Evolutionary conservation across 163 green algal genomes (phyloP).

Genomic region (Volvox carteri): DNA sequence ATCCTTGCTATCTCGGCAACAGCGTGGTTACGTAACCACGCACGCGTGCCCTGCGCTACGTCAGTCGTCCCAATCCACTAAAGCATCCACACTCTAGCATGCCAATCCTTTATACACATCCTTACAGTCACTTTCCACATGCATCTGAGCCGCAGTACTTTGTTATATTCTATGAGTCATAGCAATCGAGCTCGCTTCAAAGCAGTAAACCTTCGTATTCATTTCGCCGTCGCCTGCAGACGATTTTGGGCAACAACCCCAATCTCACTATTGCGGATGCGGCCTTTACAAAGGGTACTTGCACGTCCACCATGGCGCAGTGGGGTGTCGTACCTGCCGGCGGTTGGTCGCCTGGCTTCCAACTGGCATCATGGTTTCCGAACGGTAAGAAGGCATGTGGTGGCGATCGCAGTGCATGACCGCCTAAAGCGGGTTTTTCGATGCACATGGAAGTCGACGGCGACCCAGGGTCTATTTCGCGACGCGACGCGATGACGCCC

Average conservation of each 20-base stretch:
- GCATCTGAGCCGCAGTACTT: too few species aligned
- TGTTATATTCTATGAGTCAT: too few species aligned
- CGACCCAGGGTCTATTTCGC: too few species aligned
- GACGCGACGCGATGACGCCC: background rate
- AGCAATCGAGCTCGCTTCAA: too few species aligned
- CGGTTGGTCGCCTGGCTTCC: background rate
- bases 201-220: background rate
- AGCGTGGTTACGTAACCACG: background rate
- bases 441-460: background rate
- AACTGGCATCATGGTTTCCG: background rate
- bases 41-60: too few species aligned
- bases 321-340: conserved; percentile 9
- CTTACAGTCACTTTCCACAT: too few species aligned
- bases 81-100: too few species aligned
- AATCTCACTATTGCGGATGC: conserved; percentile 8
- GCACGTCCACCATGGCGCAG: background rate
- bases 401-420: background rate
- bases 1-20: background rate
- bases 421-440: background rate
- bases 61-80: too few species aligned
- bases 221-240: background rate
- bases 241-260: conserved; percentile 18
- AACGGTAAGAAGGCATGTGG: background rate
- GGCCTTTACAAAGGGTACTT: conserved; percentile 9
- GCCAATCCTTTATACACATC: too few species aligned